Evolutionary conservation across 768 basidiomycete genomes (phyloP).

Genomic region (Cubamyces lactineus): DNA sequence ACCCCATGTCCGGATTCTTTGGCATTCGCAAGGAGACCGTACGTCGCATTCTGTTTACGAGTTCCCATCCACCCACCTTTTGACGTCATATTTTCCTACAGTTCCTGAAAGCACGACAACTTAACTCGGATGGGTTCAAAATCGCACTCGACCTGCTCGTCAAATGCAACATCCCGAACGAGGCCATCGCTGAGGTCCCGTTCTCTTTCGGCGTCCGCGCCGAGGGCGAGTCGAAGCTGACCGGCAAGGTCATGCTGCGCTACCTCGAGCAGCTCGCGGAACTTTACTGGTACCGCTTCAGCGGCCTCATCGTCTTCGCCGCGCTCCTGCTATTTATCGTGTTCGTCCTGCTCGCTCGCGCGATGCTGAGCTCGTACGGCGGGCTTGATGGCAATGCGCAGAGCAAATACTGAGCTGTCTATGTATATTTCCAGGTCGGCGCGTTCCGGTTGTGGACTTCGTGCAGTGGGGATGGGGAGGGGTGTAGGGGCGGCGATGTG

Average conservation of each 20-base stretch:
- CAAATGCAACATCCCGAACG: constrained; percentile 30
- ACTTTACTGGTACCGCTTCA: constrained; percentile 35
- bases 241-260: constrained; percentile 35
- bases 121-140: constrained; percentile 37
- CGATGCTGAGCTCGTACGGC: constrained; percentile 10
- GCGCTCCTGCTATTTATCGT: constrained; percentile 19
- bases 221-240: constrained; percentile 37
- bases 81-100: constrained; percentile 1
- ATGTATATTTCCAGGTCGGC: too few species aligned
- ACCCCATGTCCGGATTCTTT: constrained; percentile 38
- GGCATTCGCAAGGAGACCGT: constrained; percentile 35
- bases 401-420: constrained; percentile 10
- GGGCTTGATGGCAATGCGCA: constrained; percentile 19
- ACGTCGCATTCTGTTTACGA: too few species aligned
- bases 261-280: constrained; percentile 36
- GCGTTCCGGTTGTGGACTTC: too few species aligned
- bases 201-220: constrained; percentile 37
- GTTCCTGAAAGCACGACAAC: constrained; percentile 34
- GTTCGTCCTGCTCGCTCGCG: constrained; percentile 18
- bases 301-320: constrained; percentile 26
- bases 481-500: constrained; percentile 1
- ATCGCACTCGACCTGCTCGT: constrained; percentile 37
- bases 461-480: background rate
- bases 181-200: constrained; percentile 36
- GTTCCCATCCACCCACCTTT: too few species aligned